Evolutionary conservation across 1,139 yeast genomes (phyloP).

Genomic region (Pichia sp.): DNA sequence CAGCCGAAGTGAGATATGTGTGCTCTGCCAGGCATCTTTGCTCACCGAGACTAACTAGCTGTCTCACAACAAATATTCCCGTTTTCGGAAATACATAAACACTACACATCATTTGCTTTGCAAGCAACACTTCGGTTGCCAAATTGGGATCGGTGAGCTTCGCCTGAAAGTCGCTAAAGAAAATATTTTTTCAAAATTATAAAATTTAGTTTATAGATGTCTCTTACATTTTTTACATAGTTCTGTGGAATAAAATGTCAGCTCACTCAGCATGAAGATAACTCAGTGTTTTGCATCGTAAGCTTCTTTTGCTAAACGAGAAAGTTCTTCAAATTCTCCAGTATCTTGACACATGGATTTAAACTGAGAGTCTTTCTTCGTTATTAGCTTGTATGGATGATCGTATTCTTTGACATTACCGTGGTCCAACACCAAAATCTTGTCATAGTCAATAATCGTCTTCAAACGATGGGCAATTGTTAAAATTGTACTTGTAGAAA

Average conservation of each 20-base stretch:
- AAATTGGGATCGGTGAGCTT: no score
- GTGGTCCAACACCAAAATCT: constrained; percentile 90
- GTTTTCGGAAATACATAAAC: constrained; percentile 20
- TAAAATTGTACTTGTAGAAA: constrained; percentile 72
- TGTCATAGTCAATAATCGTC: constrained; percentile 91
- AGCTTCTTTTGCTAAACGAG: constrained; percentile 64
- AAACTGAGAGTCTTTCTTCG: constrained; percentile 62
- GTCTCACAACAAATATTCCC: constrained; percentile 13
- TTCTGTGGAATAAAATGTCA: background rate
- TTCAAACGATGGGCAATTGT: constrained; percentile 95
- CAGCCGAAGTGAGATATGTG: background rate
- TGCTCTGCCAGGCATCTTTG: background rate
- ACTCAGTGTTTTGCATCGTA: constrained; percentile 10
- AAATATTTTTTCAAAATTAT: no score
- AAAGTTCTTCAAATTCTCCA: constrained; percentile 81
- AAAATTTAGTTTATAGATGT: background rate
- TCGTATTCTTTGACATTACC: constrained; percentile 91
- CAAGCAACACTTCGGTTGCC: no score
- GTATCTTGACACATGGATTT: constrained; percentile 88
- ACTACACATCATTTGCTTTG: background rate
- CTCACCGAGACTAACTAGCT: background rate
- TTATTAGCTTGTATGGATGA: constrained; percentile 71
- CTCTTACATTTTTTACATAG: background rate
- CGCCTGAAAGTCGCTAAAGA: no score
- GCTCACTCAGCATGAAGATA: background rate